Base-by-base conservation (phyloP, 495 filamentous ascomycete species). In the Penicillium egyptiacum region DNA sequence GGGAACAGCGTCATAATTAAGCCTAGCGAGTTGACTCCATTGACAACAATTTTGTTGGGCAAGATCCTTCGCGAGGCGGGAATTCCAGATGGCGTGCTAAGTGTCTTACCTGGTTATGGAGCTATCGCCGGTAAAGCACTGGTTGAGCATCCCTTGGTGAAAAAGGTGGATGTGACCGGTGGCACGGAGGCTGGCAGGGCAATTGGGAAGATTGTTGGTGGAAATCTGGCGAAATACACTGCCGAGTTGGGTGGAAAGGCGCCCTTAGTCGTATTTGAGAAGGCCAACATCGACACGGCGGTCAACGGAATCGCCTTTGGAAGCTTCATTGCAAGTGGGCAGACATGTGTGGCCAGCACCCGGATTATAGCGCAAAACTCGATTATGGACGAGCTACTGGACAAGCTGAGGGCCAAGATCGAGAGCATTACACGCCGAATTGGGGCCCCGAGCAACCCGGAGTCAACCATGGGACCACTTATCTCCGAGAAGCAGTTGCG, bases 111-210 rank as follows among this genome's bases (percentile, higher is more conserved):
- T 5, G 84, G 84, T 0, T 78, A 79, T 52, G 83, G 85, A 11
- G 56, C 55, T 3, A 73, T 67, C 3, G 84, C 83, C 6, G 85
- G 86, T 0, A 77, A 74, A 33, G 75, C 70, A 8, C 76, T 88
- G 2, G 83, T 81, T 17, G 70, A 74, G 30, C 76, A 83, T 48
- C 70, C 79, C 5, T 55, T 74, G 1, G 71, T 88, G 28, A 71
- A 75, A 22, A 86, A 86, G 59, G 81, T 88, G n/a, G 82, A 85
- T 54, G 70, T 87, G 6, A 87, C 84, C 0, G 85, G 84, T 17
- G 80, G 82, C 0, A 76, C 78, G 17, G 63, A 49, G 1, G 81
- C 85, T 0, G 66, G 75, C 7, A 69, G 59, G 20, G 73, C 76
- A 3, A 75, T 80, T 55, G 82, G 79, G 0, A 64, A 70, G 1